phyloP scores from a whole-genome alignment of 192 early-diverging fungal genomes.

The Kickxella alabastrina region DNA sequence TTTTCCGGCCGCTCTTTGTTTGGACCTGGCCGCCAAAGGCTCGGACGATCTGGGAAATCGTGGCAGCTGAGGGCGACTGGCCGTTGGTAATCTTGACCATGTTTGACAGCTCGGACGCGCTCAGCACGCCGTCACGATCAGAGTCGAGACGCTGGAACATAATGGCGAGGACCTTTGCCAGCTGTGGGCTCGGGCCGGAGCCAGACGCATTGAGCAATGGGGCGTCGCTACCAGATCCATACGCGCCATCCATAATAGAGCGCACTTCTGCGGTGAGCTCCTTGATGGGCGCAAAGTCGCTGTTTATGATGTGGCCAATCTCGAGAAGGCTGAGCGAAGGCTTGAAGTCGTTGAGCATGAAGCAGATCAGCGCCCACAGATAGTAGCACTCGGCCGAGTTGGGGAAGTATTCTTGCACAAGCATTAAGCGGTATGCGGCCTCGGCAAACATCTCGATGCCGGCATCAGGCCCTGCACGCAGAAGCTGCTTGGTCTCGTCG shows the following conservation, averaged over 20 bases:
- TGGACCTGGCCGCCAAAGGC: constrained; percentile 38
- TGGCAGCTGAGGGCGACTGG: constrained; percentile 16
- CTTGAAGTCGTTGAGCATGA: constrained; percentile 37
- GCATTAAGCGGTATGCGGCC: constrained; percentile 31
- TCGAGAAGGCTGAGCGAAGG: constrained; percentile 28
- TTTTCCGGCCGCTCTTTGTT: constrained; percentile 16
- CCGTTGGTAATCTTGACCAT: constrained; percentile 43
- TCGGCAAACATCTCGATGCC: constrained; percentile 29
- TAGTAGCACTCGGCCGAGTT: constrained; percentile 50
- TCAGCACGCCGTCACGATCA: constrained; percentile 49
- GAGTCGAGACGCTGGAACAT: constrained; percentile 42
- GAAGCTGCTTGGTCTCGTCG: constrained; percentile 33
- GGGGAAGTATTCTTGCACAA: constrained; percentile 47
- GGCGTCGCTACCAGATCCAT: constrained; percentile 23
- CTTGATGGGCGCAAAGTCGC: constrained; percentile 24
- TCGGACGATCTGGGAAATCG: constrained; percentile 31
- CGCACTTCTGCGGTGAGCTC: constrained; percentile 38
- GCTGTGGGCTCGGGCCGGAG: constrained; percentile 33
- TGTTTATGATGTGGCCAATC: constrained; percentile 32
- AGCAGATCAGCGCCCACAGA: constrained; percentile 50
- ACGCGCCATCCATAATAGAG: constrained; percentile 19
- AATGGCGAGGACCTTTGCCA: constrained; percentile 30
- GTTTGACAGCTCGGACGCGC: constrained; percentile 21
- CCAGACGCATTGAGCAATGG: constrained; percentile 35
- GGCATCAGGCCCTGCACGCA: constrained; percentile 35